phyloP scores from a whole-genome alignment of 2,329 filamentous ascomycete species.

The Aspergillus neoniger region DNA sequence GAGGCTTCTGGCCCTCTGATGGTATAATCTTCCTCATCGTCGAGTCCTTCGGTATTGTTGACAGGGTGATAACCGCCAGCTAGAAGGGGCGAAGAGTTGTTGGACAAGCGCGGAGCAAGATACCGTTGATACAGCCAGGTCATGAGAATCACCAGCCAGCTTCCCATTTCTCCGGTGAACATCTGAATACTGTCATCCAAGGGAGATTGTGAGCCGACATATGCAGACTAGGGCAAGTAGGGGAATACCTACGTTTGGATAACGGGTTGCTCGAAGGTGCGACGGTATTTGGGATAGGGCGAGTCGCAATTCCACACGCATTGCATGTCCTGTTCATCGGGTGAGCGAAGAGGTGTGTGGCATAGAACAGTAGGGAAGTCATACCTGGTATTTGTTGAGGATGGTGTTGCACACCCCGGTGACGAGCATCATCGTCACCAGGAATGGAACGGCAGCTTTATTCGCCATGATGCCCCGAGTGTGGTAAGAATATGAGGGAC shows the following conservation, averaged over 20 bases:
- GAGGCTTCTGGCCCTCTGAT: slow-evolving; percentile 47
- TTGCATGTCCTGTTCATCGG: slow-evolving; percentile 73
- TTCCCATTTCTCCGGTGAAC: slow-evolving; percentile 95
- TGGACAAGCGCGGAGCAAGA: slow-evolving; percentile 40
- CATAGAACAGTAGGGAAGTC: slow-evolving; percentile 21
- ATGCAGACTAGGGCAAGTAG: not conserved
- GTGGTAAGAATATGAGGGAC: not conserved
- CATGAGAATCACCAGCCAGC: slow-evolving; percentile 83
- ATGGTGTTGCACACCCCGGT: slow-evolving; percentile 97
- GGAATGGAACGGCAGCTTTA: slow-evolving; percentile 72
- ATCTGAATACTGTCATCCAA: slow-evolving; percentile 67
- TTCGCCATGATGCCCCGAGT: slow-evolving; percentile 61
- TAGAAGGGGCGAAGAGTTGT: slow-evolving; percentile 45
- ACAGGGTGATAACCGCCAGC: slow-evolving; percentile 68
- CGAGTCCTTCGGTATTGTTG: slow-evolving; percentile 50
- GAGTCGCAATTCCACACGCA: slow-evolving; percentile 87
- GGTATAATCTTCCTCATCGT: slow-evolving; percentile 47
- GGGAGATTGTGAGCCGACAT: not conserved
- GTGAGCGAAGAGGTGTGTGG: slow-evolving; percentile 7
- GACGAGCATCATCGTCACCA: slow-evolving; percentile 94
- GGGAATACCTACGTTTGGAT: slow-evolving; percentile 69
- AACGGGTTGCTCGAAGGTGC: slow-evolving; percentile 89
- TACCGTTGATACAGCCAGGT: slow-evolving; percentile 67
- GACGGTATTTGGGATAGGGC: slow-evolving; percentile 64
- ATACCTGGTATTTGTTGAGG: slow-evolving; percentile 91